phyloP scores from a whole-genome alignment of 78 protist species.

The Guillardia theta region DNA sequence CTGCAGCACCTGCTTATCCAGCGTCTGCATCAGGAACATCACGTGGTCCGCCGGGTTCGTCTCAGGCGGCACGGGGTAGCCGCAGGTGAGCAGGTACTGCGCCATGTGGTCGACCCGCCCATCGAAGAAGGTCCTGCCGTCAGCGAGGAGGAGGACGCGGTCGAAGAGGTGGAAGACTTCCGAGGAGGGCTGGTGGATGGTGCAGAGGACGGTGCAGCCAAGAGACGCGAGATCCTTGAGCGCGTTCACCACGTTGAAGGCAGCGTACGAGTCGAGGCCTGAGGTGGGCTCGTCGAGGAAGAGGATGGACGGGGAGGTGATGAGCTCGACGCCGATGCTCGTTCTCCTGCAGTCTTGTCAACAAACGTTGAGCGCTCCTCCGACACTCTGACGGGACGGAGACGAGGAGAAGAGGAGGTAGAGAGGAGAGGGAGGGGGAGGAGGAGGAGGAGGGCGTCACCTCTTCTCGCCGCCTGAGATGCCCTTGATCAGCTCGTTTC shows the following conservation, averaged over 20 bases:
- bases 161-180: constrained; percentile 36
- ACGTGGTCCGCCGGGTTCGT: constrained; percentile 20
- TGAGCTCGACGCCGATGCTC: constrained; percentile 50
- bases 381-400: no score
- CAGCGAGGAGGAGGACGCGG: neutral
- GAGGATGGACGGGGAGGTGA: constrained; percentile 51
- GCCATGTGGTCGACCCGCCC: neutral
- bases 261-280: constrained; percentile 33
- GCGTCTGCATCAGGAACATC: neutral
- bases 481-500: constrained; percentile 31
- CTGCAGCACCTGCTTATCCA: no score
- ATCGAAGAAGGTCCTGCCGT: neutral
- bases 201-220: constrained; percentile 41
- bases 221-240: constrained; percentile 41
- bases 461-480: constrained; percentile 62
- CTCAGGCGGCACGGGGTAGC: neutral
- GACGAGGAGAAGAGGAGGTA: no score
- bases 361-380: no score
- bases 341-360: no score
- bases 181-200: constrained; percentile 59
- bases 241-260: neutral
- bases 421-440: no score
- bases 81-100: neutral
- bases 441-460: no score
- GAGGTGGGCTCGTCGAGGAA: constrained; percentile 76